Base-by-base conservation (phyloP, 2,329 filamentous ascomycete species). In the Rachicladosporium sp. region DNA sequence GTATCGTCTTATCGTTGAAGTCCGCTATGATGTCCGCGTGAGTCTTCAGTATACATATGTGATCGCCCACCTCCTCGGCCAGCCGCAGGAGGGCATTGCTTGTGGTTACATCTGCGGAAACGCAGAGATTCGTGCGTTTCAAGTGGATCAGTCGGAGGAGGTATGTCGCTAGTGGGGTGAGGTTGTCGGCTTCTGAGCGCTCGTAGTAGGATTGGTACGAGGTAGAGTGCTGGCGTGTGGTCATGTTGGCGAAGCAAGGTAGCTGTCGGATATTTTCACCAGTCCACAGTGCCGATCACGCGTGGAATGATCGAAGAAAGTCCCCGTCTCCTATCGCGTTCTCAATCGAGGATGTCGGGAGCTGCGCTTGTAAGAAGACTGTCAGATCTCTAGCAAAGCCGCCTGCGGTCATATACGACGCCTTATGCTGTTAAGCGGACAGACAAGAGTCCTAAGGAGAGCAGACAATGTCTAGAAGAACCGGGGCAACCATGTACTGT, bases 21-120 rank as follows among this genome's bases (percentile, higher is more conserved):
- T 78, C 74, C 45, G 69, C 66, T 48, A 78, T 70, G 38, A 74
- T 74, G 56, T 78, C 74, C 40, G 71, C 73, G 51, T 77, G 73
- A 4, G 76, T 72, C 56, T 77, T 74, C 40, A 78, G 62, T 21
- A 78, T 57, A 47, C 71, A 74, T 42, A 78, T 77, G 44, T 70
- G 67, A 47, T 76, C 73, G 43, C 75, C 74, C 10, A 77, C 64
- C 29, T 75, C 67, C 45, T 74, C 68, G 23, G 73, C 73, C 7
- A 78, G 59, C 33, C 64, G 61, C 11, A 78, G 55, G 11, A 78
- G 65, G 47, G 72, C 64, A 37, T 67, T 64, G 8, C 73, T 72
- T 35, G 66, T 74, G 36, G 67, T 69, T 44, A 78, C 69, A 46
- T 73, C 71, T 41, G 73, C 71, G 13, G 73, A 76, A 10, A 74